phyloP scores from a whole-genome alignment of 495 filamentous ascomycete genomes.

The Symbiotaphrina buchneri region DNA sequence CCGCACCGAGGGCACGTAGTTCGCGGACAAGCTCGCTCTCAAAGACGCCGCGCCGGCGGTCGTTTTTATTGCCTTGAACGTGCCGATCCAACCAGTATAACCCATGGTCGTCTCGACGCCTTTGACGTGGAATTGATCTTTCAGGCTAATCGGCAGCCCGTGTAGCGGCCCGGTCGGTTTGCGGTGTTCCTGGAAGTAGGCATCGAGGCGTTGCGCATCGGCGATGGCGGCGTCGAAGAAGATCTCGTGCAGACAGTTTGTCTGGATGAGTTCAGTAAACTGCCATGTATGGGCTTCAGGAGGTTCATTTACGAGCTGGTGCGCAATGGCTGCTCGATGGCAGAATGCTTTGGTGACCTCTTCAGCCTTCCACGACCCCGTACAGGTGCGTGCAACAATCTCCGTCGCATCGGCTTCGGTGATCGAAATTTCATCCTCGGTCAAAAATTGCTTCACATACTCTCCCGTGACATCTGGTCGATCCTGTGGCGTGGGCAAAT shows the following conservation, averaged over 20 bases:
- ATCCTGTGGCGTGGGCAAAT: too few relatives aligned
- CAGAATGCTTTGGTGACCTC: constrained; percentile 33
- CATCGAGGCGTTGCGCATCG: constrained; percentile 20
- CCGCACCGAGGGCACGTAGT: constrained; percentile 9
- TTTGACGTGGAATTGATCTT: constrained; percentile 50
- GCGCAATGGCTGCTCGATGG: constrained; percentile 29
- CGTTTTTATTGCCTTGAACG: background rate
- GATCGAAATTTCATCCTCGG: too few relatives aligned
- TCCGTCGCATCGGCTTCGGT: too few relatives aligned
- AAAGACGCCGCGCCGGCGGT: too few relatives aligned
- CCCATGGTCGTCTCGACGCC: constrained; percentile 44
- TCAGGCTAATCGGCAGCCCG: constrained; percentile 41
- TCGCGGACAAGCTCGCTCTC: constrained; percentile 28
- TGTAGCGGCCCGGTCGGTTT: constrained; percentile 25
- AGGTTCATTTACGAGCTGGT: constrained; percentile 22
- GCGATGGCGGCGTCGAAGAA: constrained; percentile 38
- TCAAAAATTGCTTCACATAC: too few relatives aligned
- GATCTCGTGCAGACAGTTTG: constrained; percentile 37
- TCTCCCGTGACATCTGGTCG: too few relatives aligned
- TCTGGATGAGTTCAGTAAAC: constrained; percentile 10
- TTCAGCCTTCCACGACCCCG: too few relatives aligned
- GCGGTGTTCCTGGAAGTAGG: constrained; percentile 2
- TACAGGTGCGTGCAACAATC: too few relatives aligned
- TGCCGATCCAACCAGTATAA: constrained; percentile 15
- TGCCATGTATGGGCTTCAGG: background rate